Base-by-base conservation (phyloP, 192 early-diverging fungal species). In the Backusella australiensis region DNA sequence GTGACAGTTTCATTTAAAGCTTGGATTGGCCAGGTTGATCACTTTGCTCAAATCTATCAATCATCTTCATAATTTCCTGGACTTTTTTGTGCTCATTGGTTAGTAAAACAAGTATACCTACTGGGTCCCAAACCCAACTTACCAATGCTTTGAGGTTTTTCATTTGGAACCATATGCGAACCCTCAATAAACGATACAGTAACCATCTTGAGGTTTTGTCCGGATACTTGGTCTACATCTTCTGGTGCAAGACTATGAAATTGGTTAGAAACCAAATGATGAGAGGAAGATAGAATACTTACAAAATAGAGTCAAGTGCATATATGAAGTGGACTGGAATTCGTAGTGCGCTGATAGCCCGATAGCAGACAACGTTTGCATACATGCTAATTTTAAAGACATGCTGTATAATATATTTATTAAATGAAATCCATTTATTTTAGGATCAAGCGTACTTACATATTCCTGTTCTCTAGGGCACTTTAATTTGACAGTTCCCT, bases 391-490 rank as follows among this genome's bases (percentile, higher is more conserved):
- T 36, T 32, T 67, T 35, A 34, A 74, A 75, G 7, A 78, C 56
- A 44, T 74, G 74, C 76, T 81, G 38, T 12, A 49, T 15, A 34
- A 26, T 29, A 63, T 29, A 63, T 63, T 63, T 29, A 63, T 29
- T 63, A 63, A 12, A 14, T 29, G 12, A 63, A 29, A 63, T 63
- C 11, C 23, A 29, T 63, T 4, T 4, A 29, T 9, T 44, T 17
- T 2, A 63, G 14, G 34, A 0, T 34, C 9, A 26, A 67, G 63
- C 14, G n/a, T 19, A 17, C 82, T 83, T 75, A 83, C 82, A 6
- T 80, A 82, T 81, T 88, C 85, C 63, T 85, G 84, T 35, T 80
- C 78, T 76, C 80, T 85, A 3, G 79, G 77, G 12, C 81, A 78
- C 72, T 88, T 86, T 14, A 88, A 63, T 7, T 77, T 84, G 0